Base-by-base conservation (phyloP, 2,329 filamentous ascomycete genomes). In the Colletotrichum orchidophilum region DNA sequence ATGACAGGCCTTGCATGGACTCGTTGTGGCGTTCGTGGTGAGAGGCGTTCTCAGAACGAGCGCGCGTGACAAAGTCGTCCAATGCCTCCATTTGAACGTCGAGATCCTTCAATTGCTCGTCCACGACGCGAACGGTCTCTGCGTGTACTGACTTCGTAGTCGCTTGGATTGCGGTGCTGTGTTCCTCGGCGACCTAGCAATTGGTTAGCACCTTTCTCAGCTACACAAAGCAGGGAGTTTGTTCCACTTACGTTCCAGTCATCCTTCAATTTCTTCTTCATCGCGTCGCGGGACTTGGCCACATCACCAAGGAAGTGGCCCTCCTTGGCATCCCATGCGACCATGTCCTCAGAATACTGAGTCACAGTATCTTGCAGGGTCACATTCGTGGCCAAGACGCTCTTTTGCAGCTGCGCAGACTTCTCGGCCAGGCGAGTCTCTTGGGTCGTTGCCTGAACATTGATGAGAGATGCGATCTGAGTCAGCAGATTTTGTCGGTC, bases 111-210 rank as follows among this genome's bases (percentile, higher is more conserved):
- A 97, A 93, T 82, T 99, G 96, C 68, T 93, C 92, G 77, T 96
- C 93, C 13, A 98, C 95, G 69, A 97, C 96, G 7, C 92, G 92
- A 33, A 97, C 90, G 0, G 96, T 98, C 81, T 97, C 93, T 39
- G 93, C 92, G 75, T 99, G 95, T 1, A 98, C 95, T 2, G 94
- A 94, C 75, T 93, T 93, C 0, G 96, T 95, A 0, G 93, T 93
- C 8, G 89, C 87, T 75, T 96, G 94, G 75, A 99, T 96, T 6
- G 92, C 91, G n/a, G 87, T 90, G 76, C 95, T 97, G 77, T 94
- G 92, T 68, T 93, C 88, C 75, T 94, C 93, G 46, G 96, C 94
- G 33, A 84, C 81, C 91, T 93, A 74, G n/a, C 8, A 0, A 15
- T 46, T 13, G 26, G 73, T 82, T 74, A 81, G 79, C 68, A 71